A percentile compares a stretch with the other conserved stretches of the same genome.
Conservation (phyloP, 2,329 filamentous ascomycete species). For the Bipolaris gigantea region DNA sequence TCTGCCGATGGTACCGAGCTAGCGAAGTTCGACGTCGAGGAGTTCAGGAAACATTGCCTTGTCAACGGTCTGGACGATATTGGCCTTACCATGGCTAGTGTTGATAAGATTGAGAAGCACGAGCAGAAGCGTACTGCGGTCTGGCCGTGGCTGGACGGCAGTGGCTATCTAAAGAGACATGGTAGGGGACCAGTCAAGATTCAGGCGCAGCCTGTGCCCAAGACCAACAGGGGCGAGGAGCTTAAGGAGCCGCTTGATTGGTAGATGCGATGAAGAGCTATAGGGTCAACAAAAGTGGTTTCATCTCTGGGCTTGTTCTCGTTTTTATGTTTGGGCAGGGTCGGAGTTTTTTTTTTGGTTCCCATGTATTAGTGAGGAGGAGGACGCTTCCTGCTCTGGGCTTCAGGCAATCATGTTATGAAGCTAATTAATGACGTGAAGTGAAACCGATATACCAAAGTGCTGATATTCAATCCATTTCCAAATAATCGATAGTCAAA, state of each 20-base stretch:
- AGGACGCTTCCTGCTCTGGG: constrained; percentile 2
- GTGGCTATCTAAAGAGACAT: constrained; percentile 70
- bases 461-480: too few species aligned
- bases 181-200: constrained; percentile 62
- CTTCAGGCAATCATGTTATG: background rate
- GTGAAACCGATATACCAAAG: background rate
- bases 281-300: background rate
- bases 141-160: constrained; percentile 91
- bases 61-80: constrained; percentile 95
- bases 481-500: too few species aligned
- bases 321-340: background rate
- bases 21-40: constrained; percentile 81
- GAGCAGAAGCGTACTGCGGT: constrained; percentile 75
- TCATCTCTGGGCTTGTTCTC: background rate
- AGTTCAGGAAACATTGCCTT: constrained; percentile 92
- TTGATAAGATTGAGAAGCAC: constrained; percentile 82
- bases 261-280: constrained; percentile 51
- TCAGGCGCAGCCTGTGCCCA: constrained; percentile 72
- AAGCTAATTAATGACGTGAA: constrained; percentile 2
- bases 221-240: constrained; percentile 83
- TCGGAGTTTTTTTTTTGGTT: background rate
- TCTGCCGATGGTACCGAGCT: constrained; percentile 73
- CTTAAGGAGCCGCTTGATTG: constrained; percentile 87
- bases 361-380: background rate
- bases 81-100: constrained; percentile 88